Conservation (phyloP, 2,329 filamentous ascomycete genomes). For the Piedraia hortae region DNA sequence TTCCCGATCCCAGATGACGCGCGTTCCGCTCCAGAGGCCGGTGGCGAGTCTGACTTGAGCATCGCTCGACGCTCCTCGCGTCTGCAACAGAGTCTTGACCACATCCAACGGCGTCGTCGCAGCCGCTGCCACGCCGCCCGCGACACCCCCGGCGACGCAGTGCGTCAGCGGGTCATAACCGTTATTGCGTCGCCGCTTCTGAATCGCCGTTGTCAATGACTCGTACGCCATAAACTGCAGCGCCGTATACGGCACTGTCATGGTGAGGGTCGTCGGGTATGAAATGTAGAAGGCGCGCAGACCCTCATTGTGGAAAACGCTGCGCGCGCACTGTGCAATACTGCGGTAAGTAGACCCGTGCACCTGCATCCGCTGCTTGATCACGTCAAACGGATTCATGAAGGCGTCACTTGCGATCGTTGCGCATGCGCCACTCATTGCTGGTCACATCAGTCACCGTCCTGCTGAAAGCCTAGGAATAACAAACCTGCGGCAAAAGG, state of each 20-base stretch:
- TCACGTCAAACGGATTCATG: slow-evolving; percentile 98
- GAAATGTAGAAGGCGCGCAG: slow-evolving; percentile 89
- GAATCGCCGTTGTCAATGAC: slow-evolving; percentile 80
- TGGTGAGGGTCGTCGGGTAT: slow-evolving; percentile 88
- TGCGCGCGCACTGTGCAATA: slow-evolving; percentile 60
- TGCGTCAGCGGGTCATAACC: slow-evolving; percentile 82
- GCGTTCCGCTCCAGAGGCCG: slow-evolving; percentile 51
- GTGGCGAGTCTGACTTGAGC: slow-evolving; percentile 62
- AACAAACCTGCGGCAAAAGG: slow-evolving; percentile 62
- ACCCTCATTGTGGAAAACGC: slow-evolving; percentile 70
- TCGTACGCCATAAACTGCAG: slow-evolving; percentile 96
- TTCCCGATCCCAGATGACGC: slow-evolving; percentile 57
- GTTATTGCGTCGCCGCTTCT: slow-evolving; percentile 20
- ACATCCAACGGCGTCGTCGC: slow-evolving; percentile 92
- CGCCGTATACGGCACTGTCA: slow-evolving; percentile 95
- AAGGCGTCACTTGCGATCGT: slow-evolving; percentile 93
- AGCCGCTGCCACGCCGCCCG: slow-evolving; percentile 77
- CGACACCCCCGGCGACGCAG: slow-evolving; percentile 72
- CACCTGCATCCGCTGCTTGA: slow-evolving; percentile 98
- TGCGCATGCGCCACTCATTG: slow-evolving; percentile 73
- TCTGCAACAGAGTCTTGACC: slow-evolving; percentile 93
- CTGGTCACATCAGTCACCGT: slow-evolving; percentile 23
- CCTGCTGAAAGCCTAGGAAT: background rate
- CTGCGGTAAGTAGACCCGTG: slow-evolving; percentile 82
- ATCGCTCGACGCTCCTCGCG: slow-evolving; percentile 58